Percentiles rank a stretch among this genome's conserved stretches.
Evolutionary conservation across 208 protist genomes (phyloP).

Genomic region (Acanthamoeba castellanii): DNA sequence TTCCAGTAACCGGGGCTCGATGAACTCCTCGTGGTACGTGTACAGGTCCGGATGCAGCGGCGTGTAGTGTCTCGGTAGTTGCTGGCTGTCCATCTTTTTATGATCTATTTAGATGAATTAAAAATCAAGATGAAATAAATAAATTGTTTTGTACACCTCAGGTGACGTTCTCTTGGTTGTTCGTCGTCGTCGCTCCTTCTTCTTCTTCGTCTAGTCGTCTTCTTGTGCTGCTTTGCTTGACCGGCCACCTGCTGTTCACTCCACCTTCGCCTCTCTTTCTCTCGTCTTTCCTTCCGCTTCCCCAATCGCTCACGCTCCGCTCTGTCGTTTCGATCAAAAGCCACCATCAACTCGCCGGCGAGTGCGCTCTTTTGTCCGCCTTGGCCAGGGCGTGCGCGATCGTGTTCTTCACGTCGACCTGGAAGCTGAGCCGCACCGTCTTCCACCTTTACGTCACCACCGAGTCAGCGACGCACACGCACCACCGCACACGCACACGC

Average conservation of each 20-base stretch:
- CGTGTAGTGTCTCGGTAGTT: neutral
- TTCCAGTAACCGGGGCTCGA: neutral
- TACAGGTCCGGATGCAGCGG: slow-evolving; percentile 62
- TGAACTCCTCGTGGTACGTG: slow-evolving; percentile 48
- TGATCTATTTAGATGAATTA: neutral
- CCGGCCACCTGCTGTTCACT: neutral
- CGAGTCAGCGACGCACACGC: neutral
- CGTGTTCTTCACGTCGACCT: neutral
- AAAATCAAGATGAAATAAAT: neutral
- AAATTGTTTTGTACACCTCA: neutral
- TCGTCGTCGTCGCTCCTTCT: neutral
- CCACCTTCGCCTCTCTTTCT: neutral
- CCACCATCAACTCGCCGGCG: too few species aligned
- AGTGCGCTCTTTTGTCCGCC: neutral
- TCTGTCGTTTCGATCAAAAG: neutral
- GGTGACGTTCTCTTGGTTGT: neutral
- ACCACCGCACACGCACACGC: too few species aligned
- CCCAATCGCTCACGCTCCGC: neutral
- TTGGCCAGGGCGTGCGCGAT: slow-evolving; percentile 6
- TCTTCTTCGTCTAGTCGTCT: neutral
- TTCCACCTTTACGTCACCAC: neutral
- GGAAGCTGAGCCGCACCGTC: neutral
- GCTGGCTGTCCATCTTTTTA: neutral
- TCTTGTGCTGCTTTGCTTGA: too few species aligned
- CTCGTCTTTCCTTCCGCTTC: neutral